Conservation (phyloP, 2,329 filamentous ascomycete species). For the Amauroascus verrucosus region DNA sequence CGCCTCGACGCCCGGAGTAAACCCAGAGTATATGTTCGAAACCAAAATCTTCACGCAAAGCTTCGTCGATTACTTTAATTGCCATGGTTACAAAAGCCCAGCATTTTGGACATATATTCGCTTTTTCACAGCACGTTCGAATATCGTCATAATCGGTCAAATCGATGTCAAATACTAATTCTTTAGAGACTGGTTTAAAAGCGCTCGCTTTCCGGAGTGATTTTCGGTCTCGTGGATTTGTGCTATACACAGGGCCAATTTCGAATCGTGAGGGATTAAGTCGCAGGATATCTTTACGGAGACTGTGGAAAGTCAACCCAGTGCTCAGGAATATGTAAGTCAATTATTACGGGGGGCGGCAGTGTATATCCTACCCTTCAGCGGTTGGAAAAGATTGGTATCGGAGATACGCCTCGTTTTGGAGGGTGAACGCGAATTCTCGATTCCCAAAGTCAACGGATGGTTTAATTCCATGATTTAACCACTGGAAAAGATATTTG, state of each 20-base stretch:
- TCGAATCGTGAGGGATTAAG: slow-evolving; percentile 91
- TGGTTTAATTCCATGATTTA: slow-evolving; percentile 83
- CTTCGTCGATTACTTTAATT: slow-evolving; percentile 81
- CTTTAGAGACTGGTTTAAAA: slow-evolving; percentile 81
- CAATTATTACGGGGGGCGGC: background rate
- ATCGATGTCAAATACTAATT: slow-evolving; percentile 98
- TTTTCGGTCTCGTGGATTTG: slow-evolving; percentile 90
- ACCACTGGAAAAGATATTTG: slow-evolving; percentile 90
- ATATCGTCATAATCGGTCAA: slow-evolving; percentile 98
- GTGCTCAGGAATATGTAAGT: background rate
- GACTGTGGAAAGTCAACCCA: slow-evolving; percentile 35
- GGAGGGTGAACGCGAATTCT: slow-evolving; percentile 93
- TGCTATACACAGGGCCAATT: slow-evolving; percentile 92
- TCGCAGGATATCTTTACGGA: slow-evolving; percentile 83
- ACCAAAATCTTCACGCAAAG: slow-evolving; percentile 85
- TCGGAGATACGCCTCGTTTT: slow-evolving; percentile 81
- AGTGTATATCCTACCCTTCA: slow-evolving; percentile 44
- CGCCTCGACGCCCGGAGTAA: slow-evolving; percentile 91
- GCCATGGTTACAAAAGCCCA: slow-evolving; percentile 98
- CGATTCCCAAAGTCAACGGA: slow-evolving; percentile 82
- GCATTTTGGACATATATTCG: slow-evolving; percentile 86
- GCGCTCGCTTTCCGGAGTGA: slow-evolving; percentile 66
- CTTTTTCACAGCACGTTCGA: slow-evolving; percentile 85
- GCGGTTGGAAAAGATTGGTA: slow-evolving; percentile 71
- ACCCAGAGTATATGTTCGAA: slow-evolving; percentile 98